A percentile compares a stretch with the other conserved stretches of the same genome.
phyloP scores from a whole-genome alignment of 495 filamentous ascomycete genomes.

The Aspergillus funiculosus region DNA sequence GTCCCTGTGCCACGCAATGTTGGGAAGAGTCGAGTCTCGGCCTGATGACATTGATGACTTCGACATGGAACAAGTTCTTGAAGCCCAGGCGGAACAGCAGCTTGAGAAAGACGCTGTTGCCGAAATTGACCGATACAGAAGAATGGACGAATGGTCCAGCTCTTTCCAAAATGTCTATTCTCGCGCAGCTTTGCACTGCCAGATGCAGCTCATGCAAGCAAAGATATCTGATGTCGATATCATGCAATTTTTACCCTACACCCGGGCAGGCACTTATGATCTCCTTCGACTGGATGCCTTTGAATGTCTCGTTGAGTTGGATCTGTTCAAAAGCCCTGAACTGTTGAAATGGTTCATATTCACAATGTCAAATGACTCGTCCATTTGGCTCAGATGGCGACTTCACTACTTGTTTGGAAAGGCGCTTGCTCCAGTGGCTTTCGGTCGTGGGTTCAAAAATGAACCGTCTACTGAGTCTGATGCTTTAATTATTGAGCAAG shows the following conservation, averaged over 20 bases:
- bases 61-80: constrained; percentile 43
- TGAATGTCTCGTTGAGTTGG: constrained; percentile 71
- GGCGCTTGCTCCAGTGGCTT: constrained; percentile 72
- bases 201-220: constrained; percentile 65
- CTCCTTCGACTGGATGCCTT: constrained; percentile 79
- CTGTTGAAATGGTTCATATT: constrained; percentile 67
- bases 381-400: constrained; percentile 68
- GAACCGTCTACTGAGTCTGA: constrained; percentile 35
- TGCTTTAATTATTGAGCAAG: constrained; percentile 77
- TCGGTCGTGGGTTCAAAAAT: constrained; percentile 51
- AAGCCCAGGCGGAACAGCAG: constrained; percentile 53
- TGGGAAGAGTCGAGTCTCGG: constrained; percentile 43
- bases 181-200: constrained; percentile 71
- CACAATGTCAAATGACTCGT: constrained; percentile 68
- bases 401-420: constrained; percentile 62
- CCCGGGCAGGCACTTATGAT: constrained; percentile 70
- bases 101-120: constrained; percentile 67
- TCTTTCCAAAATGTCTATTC: constrained; percentile 92
- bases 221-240: constrained; percentile 56
- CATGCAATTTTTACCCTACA: constrained; percentile 73
- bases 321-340: constrained; percentile 55
- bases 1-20: constrained; percentile 70
- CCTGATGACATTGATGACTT: constrained; percentile 42
- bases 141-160: constrained; percentile 89
- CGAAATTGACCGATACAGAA: constrained; percentile 82